A percentile compares a stretch with the other conserved stretches of the same genome.
phyloP scores from a whole-genome alignment of 1,284 basidiomycete species.

The Coriolopsis trogii region DNA sequence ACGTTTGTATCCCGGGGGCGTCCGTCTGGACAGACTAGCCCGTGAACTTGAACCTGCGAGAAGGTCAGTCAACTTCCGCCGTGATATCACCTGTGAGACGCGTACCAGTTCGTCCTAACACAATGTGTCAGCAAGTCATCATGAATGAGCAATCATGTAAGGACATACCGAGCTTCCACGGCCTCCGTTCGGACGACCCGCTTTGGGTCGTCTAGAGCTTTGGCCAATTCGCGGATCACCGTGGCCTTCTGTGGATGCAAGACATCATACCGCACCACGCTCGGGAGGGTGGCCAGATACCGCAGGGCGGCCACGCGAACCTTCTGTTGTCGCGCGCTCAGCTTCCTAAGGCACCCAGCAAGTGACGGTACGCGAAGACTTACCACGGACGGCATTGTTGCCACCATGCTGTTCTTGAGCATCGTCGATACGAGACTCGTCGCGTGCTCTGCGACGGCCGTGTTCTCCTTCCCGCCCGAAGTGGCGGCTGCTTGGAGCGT shows the following conservation, averaged over 20 bases:
- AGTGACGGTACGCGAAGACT: constrained; percentile 23
- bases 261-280: constrained; percentile 75
- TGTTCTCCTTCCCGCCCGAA: constrained; percentile 45
- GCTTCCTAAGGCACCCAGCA: not conserved
- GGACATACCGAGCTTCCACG: constrained; percentile 73
- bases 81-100: too few species aligned
- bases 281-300: constrained; percentile 75
- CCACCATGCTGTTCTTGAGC: constrained; percentile 58
- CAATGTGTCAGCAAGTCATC: not conserved
- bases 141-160: not conserved
- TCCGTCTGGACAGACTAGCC: constrained; percentile 35
- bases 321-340: constrained; percentile 44
- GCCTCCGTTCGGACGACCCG: constrained; percentile 82
- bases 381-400: constrained; percentile 58
- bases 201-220: constrained; percentile 84
- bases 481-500: constrained; percentile 76
- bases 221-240: constrained; percentile 77
- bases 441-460: constrained; percentile 67
- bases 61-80: not conserved
- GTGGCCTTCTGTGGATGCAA: constrained; percentile 74
- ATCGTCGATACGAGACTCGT: constrained; percentile 72
- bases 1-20: not conserved
- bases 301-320: constrained; percentile 79
- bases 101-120: constrained; percentile 55
- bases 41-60: constrained; percentile 59